A percentile compares a stretch with the other conserved stretches of the same genome.
phyloP scores from a whole-genome alignment of 139 green algal genomes.

The Asterochloris erici region DNA sequence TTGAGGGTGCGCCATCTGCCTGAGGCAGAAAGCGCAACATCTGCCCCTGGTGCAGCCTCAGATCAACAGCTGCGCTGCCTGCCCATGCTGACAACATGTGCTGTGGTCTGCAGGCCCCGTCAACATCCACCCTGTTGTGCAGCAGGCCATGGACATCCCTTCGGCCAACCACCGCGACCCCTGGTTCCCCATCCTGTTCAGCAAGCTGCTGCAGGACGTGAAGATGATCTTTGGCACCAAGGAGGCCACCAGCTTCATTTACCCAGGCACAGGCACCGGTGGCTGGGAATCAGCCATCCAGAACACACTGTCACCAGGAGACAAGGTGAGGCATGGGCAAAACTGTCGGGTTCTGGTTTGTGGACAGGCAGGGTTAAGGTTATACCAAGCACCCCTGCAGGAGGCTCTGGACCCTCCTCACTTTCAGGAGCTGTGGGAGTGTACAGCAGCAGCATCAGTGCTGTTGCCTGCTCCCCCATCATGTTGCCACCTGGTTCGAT shows the following conservation, averaged over 20 bases:
- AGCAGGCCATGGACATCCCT: conserved; percentile 83
- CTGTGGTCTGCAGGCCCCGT: conserved; percentile 73
- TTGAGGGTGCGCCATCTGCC: neutral
- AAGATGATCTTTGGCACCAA: conserved; percentile 85
- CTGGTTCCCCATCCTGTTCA: conserved; percentile 88
- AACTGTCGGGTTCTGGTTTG: too few species aligned
- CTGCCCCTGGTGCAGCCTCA: neutral
- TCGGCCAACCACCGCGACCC: conserved; percentile 92
- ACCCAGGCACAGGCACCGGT: conserved; percentile 60
- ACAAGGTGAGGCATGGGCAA: conserved; percentile 42
- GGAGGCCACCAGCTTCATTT: conserved; percentile 89
- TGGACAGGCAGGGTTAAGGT: too few species aligned
- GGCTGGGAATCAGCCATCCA: conserved; percentile 91
- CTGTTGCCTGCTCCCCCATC: too few species aligned
- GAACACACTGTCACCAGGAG: conserved; percentile 95
- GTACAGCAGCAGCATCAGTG: too few species aligned
- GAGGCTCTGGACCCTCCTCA: too few species aligned
- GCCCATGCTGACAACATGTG: neutral
- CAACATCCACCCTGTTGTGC: conserved; percentile 93
- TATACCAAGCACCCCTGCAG: too few species aligned
- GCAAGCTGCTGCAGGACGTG: conserved; percentile 72
- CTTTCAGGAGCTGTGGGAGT: too few species aligned
- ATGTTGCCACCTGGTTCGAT: too few species aligned
- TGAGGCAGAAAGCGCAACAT: neutral
- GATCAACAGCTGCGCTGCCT: too few species aligned